phyloP scores from a whole-genome alignment of 306 rosid species.

The Quercus dentata region DNA sequence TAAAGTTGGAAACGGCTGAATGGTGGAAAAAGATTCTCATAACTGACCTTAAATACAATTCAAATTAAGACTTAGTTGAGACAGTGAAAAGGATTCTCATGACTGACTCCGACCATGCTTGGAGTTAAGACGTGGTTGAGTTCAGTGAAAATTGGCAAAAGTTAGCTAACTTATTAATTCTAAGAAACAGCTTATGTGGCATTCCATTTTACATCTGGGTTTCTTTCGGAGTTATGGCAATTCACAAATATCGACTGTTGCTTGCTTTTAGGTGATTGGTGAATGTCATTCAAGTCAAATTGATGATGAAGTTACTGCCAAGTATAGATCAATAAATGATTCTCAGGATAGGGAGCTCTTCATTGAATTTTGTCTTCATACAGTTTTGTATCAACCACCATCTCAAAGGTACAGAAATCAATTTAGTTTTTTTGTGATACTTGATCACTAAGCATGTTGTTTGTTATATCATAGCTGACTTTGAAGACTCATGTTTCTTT shows the following conservation, averaged over 20 bases:
- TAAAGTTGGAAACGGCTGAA: neutral
- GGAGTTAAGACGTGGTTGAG: neutral
- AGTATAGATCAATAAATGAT: conserved; percentile 50
- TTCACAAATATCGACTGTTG: conserved; percentile 18
- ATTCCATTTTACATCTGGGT: neutral
- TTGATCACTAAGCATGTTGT: conserved; percentile 20
- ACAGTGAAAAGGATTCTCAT: neutral
- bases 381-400: conserved; percentile 72
- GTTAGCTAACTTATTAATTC: neutral
- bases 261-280: conserved; percentile 73
- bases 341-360: conserved; percentile 63
- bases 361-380: conserved; percentile 84
- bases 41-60: neutral
- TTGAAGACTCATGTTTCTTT: conserved; percentile 29
- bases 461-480: conserved; percentile 3
- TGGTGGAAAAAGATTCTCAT: neutral
- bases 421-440: conserved; percentile 17
- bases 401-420: conserved; percentile 62
- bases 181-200: neutral
- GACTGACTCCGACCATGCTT: too few relatives aligned
- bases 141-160: neutral
- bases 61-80: neutral
- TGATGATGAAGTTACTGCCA: conserved; percentile 61
- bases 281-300: conserved; percentile 67
- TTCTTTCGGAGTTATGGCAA: conserved; percentile 18